These are phyloP conservation scores for Colletotrichum sp. DNA, from an alignment of 2,329 filamentous ascomycete species.

Conservation along the genomic window DNA sequence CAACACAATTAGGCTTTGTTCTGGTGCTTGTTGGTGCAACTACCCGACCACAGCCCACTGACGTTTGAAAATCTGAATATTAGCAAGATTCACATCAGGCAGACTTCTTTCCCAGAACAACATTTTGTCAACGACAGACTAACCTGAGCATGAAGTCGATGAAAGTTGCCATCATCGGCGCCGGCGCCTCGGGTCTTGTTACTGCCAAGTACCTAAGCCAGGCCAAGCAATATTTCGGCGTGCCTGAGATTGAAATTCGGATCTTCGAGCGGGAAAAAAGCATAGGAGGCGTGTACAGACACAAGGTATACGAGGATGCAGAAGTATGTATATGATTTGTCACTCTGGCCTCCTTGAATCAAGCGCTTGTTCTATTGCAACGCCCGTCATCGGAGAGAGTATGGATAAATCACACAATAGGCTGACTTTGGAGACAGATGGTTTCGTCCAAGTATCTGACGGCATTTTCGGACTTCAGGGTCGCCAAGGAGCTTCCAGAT, in stretches of 20 bases:
- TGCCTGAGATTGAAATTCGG: slow-evolving; percentile 42
- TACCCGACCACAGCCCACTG: neutral
- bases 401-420: neutral
- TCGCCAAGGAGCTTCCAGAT: slow-evolving; percentile 45
- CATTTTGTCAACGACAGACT: neutral
- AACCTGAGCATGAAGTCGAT: slow-evolving; percentile 22
- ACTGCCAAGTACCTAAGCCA: slow-evolving; percentile 45
- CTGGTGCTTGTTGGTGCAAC: neutral
- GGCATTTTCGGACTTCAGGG: slow-evolving; percentile 54
- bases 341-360: neutral
- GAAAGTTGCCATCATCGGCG: slow-evolving; percentile 47
- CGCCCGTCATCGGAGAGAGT: neutral
- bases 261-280: slow-evolving; percentile 49
- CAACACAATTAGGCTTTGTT: neutral
- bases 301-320: slow-evolving; percentile 52
- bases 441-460: slow-evolving; percentile 57
- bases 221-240: slow-evolving; percentile 41
- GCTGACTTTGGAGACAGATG: slow-evolving; percentile 32
- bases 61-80: neutral
- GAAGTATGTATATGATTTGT: slow-evolving; percentile 34
- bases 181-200: slow-evolving; percentile 46
- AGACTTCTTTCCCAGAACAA: neutral
- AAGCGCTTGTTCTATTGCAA: neutral
- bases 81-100: neutral
- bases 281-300: slow-evolving; percentile 53